Evolutionary conservation across 2,329 filamentous ascomycete genomes (phyloP).

Genomic region (Ophiostoma sp.): DNA sequence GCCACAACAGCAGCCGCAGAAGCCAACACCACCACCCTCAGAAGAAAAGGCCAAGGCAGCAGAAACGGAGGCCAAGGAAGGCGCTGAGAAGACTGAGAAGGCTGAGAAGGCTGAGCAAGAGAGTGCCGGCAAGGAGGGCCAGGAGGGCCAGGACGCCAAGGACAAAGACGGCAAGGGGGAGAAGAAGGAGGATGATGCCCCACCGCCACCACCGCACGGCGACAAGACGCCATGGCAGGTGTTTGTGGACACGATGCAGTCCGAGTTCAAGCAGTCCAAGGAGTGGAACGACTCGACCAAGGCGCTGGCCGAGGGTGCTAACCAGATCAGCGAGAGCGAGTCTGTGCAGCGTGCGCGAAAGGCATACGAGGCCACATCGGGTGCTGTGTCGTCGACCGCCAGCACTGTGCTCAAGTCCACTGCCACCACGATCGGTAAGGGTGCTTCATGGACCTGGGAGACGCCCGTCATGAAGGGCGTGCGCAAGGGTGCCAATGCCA

Average conservation of each 20-base stretch:
- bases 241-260: constrained; percentile 91
- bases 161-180: constrained; percentile 47
- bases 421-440: constrained; percentile 79
- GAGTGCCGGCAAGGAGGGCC: constrained; percentile 30
- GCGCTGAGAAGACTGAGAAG: constrained; percentile 30
- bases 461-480: constrained; percentile 88
- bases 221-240: constrained; percentile 99
- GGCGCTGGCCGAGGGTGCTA: constrained; percentile 78
- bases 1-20: constrained; percentile 31
- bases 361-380: constrained; percentile 81
- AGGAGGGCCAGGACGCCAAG: constrained; percentile 42
- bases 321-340: constrained; percentile 90
- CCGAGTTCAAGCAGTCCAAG: constrained; percentile 92
- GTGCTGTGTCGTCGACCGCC: constrained; percentile 72
- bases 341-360: constrained; percentile 78
- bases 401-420: constrained; percentile 78
- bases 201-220: constrained; percentile 90
- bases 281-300: constrained; percentile 99
- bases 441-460: constrained; percentile 96
- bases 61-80: constrained; percentile 44
- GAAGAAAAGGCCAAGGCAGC: constrained; percentile 27
- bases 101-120: constrained; percentile 23
- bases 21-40: constrained; percentile 25
- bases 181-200: constrained; percentile 53
- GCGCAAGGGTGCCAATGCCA: constrained; percentile 76